Evolutionary conservation across 1,284 basidiomycete genomes (phyloP).

Genomic region (Ustilago crameri): DNA sequence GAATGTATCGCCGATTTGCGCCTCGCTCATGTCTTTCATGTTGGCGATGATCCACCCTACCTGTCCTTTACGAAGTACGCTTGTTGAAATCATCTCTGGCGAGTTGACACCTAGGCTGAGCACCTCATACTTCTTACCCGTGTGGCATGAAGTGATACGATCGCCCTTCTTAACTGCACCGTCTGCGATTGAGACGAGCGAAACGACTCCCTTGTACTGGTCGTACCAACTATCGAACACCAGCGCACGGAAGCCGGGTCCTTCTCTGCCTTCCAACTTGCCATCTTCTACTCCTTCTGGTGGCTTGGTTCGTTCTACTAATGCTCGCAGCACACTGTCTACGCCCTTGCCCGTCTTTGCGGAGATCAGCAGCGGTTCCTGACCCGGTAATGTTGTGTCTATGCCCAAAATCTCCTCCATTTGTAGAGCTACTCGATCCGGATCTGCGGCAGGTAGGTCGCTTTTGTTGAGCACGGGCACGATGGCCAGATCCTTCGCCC

Average conservation of each 20-base stretch:
- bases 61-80: slow-evolving; percentile 81
- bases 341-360: slow-evolving; percentile 92
- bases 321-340: slow-evolving; percentile 79
- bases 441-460: slow-evolving; percentile 51
- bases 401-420: slow-evolving; percentile 70
- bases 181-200: slow-evolving; percentile 80
- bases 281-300: slow-evolving; percentile 47
- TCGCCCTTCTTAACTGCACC: slow-evolving; percentile 73
- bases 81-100: slow-evolving; percentile 71
- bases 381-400: slow-evolving; percentile 70
- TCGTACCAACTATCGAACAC: slow-evolving; percentile 94
- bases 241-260: slow-evolving; percentile 75
- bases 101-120: slow-evolving; percentile 91
- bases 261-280: slow-evolving; percentile 45
- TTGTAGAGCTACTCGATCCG: slow-evolving; percentile 48
- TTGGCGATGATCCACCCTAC: slow-evolving; percentile 82
- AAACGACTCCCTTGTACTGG: slow-evolving; percentile 94
- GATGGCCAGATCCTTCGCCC: slow-evolving; percentile 79
- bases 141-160: slow-evolving; percentile 82
- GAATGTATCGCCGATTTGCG: slow-evolving; percentile 93
- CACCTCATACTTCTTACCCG: slow-evolving; percentile 90
- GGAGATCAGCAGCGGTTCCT: slow-evolving; percentile 70
- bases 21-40: slow-evolving; percentile 98
- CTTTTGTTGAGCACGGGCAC: slow-evolving; percentile 97
- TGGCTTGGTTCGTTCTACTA: slow-evolving; percentile 76